Conservation (phyloP, 805 yeast species). For the Zygoascus tannicola region DNA sequence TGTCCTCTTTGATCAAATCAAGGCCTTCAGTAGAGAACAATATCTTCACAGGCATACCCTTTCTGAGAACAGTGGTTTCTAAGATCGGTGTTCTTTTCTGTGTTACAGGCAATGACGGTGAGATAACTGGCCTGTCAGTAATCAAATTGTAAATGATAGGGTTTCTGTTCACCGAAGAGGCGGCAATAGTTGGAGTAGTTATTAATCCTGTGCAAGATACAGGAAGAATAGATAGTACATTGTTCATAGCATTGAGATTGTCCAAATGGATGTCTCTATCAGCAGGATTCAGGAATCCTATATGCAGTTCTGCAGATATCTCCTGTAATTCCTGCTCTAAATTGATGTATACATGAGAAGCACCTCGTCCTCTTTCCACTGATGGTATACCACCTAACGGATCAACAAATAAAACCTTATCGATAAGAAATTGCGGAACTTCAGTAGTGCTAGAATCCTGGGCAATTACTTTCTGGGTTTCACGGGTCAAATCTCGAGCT, state of each 20-base stretch:
- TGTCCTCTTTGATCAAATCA: conserved; percentile 33
- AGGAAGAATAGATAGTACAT: conserved; percentile 43
- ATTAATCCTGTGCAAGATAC: conserved; percentile 68
- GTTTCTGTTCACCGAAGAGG: conserved; percentile 44
- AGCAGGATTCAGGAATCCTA: conserved; percentile 42
- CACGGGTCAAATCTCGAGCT: conserved; percentile 26
- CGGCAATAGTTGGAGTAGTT: conserved; percentile 74
- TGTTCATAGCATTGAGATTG: conserved; percentile 60
- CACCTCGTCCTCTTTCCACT: conserved; percentile 56
- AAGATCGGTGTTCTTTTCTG: conserved; percentile 48
- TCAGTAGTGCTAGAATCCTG: not conserved
- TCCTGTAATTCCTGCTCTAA: conserved; percentile 70
- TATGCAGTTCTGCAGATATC: conserved; percentile 52
- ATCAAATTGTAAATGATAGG: conserved; percentile 85
- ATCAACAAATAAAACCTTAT: conserved; percentile 74
- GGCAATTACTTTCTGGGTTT: not conserved
- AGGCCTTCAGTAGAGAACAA: conserved; percentile 31
- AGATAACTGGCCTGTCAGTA: conserved; percentile 84
- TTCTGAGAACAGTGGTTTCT: conserved; percentile 70
- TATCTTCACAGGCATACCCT: conserved; percentile 56
- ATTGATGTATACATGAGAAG: conserved; percentile 79
- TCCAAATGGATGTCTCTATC: conserved; percentile 47
- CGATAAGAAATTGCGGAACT: conserved; percentile 39
- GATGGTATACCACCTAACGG: conserved; percentile 88
- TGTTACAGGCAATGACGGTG: conserved; percentile 79